Percentiles rank a stretch among this genome's conserved stretches.
These are phyloP conservation scores for Candida chauliodis DNA, from an alignment of 805 yeast species.

Conservation along the genomic window DNA sequence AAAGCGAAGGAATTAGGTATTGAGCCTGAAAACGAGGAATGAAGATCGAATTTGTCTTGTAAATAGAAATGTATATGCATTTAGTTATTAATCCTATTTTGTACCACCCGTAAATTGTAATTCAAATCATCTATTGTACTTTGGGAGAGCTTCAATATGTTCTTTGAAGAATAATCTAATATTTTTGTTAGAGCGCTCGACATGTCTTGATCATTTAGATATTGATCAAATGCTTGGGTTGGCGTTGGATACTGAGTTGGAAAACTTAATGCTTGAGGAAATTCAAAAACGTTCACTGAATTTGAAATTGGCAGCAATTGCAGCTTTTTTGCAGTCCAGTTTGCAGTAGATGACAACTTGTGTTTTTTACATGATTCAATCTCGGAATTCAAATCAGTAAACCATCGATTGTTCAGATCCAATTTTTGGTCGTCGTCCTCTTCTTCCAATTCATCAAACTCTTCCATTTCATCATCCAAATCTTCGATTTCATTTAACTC, in stretches of 20 bases:
- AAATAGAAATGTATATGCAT: neutral
- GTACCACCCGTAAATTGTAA: conserved; percentile 17
- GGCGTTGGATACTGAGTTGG: conserved; percentile 5
- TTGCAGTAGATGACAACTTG: neutral
- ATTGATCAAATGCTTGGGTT: neutral
- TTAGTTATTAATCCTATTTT: conserved; percentile 4
- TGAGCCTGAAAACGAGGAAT: conserved; percentile 33
- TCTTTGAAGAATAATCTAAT: conserved; percentile 16
- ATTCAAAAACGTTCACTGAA: neutral
- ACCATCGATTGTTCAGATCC: conserved; percentile 9
- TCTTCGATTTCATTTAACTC: conserved; percentile 23
- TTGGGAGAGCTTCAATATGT: conserved; percentile 18
- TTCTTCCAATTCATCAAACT: conserved; percentile 1
- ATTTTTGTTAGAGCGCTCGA: conserved; percentile 13
- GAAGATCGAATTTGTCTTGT: neutral
- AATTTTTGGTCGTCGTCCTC: neutral
- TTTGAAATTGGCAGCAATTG: neutral
- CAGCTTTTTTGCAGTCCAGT: neutral
- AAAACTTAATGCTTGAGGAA: neutral
- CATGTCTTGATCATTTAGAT: conserved; percentile 11
- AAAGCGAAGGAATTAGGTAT: conserved; percentile 69
- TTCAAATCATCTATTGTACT: conserved; percentile 25
- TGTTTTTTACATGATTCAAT: conserved; percentile 1
- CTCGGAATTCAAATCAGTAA: neutral
- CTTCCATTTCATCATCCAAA: conserved; percentile 3